A percentile compares a stretch with the other conserved stretches of the same genome.
phyloP scores from a whole-genome alignment of 768 basidiomycete species.

The Psilocybe cubensis region DNA sequence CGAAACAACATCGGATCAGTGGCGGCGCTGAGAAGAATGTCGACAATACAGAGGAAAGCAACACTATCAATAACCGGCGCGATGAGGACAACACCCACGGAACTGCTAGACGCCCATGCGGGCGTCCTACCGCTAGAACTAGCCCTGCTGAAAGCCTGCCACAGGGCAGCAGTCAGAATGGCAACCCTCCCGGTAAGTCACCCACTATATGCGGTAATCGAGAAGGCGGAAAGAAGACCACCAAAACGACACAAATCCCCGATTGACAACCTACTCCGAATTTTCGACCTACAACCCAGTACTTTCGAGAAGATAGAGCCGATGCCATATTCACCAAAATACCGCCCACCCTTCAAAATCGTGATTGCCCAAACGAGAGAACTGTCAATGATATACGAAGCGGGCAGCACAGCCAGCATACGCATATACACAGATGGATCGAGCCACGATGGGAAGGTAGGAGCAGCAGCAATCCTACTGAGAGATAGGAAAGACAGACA shows the following conservation, averaged over 20 bases:
- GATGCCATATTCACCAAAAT: neutral
- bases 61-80: neutral
- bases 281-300: neutral
- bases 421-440: too few species aligned
- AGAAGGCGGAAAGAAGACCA: too few species aligned
- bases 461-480: slow-evolving; percentile 24
- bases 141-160: slow-evolving; percentile 7
- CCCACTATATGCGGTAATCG: neutral
- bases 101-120: slow-evolving; percentile 10
- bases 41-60: too few species aligned
- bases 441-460: slow-evolving; percentile 10
- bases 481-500: too few species aligned
- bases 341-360: neutral
- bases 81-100: slow-evolving; percentile 3
- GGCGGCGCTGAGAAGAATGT: neutral
- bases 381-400: too few species aligned
- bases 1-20: slow-evolving; percentile 1
- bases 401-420: too few species aligned
- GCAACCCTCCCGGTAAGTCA: too few species aligned
- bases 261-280: neutral
- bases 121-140: too few species aligned
- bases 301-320: neutral
- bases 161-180: neutral
- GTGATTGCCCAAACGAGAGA: neutral
- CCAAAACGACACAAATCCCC: neutral